phyloP scores from a whole-genome alignment of 805 yeast genomes.

The Saccharomycopsis microspora region DNA sequence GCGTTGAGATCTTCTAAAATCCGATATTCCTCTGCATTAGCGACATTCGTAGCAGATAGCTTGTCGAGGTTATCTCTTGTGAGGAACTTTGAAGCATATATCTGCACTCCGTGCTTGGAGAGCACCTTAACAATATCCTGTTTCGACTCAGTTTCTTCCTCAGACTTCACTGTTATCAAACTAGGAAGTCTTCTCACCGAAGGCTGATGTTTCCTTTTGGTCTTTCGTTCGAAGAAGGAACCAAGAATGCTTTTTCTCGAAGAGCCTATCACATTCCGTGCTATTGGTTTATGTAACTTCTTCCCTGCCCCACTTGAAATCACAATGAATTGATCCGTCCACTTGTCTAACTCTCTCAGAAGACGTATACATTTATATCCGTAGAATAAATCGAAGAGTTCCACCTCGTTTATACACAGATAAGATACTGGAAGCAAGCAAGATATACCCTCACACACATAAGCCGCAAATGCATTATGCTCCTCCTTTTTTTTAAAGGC shows the following conservation, averaged over 20 bases:
- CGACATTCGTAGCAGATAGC: not conserved
- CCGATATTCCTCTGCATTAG: not conserved
- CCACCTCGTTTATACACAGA: conserved; percentile 7
- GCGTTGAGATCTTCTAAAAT: not conserved
- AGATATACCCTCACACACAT: not conserved
- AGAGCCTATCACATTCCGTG: not conserved
- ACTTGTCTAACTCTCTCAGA: conserved; percentile 1
- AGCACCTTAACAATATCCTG: not conserved
- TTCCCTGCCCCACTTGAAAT: not conserved
- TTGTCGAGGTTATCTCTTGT: not conserved
- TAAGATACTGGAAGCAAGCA: not conserved
- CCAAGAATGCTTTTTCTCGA: not conserved
- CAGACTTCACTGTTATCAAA: not conserved
- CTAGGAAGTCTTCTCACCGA: not conserved
- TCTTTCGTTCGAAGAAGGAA: not conserved
- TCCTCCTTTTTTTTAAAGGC: not conserved
- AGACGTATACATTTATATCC: conserved; percentile 11
- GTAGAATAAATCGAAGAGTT: conserved; percentile 7
- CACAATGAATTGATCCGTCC: conserved; percentile 8
- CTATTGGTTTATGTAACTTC: not conserved
- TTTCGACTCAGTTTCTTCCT: not conserved
- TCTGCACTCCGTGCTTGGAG: not conserved
- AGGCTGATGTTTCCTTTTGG: not conserved
- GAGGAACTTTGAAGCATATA: not conserved
- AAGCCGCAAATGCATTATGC: not conserved